Evolutionary conservation across 208 protist genomes (phyloP), one percentile per base, ranked within the genome.

Genomic region (Angomonas ambiguus): DNA sequence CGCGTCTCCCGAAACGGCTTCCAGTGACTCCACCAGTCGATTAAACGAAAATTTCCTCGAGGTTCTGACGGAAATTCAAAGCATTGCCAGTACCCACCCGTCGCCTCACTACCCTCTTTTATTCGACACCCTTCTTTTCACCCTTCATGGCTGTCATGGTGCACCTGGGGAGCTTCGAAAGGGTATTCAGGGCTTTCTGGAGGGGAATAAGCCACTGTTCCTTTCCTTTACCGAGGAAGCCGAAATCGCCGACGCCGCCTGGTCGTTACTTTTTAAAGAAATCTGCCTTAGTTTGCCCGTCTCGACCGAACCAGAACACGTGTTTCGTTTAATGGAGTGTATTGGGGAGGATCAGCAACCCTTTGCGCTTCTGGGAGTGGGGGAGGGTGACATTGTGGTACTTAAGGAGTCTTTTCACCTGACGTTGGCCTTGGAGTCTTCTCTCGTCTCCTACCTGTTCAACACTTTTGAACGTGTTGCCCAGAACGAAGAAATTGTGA

Each of bases 181-280:
- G 20, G 24, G 5, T 5, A 27, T 53, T 27, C 18, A 27, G 3
- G 45, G 3, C 10, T 53, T 53, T 53, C 5, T 53, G 16, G 18
- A 13, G 4, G 20, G 24, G 3, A 13, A 27, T 13, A 4, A 22
- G 45, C 18, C 18, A 20, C 18, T 24, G 3, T 53, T 13, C 16
- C 18, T 53, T 24, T 53, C 45, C 20, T 53, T 53, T 53, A 20
- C 45, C 8, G 20, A n/a, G 4, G 45, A 53, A 20, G 20, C 10
- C 4, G 45, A 53, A 13, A 53, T 53, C 8, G 18, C 45, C 5
- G 45, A 53, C 24, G 16, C 24, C 4, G 10, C 18, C 8, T 53
- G 45, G 45, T 53, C 45, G 3, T 24, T 53, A 13, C 18, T 53
- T 20, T 53, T 53, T n/a, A 53, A 53, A 20, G 45, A 53, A 53